Conservation (phyloP, 1,284 basidiomycete species). For the Mycosarcoma mackinlayi region DNA sequence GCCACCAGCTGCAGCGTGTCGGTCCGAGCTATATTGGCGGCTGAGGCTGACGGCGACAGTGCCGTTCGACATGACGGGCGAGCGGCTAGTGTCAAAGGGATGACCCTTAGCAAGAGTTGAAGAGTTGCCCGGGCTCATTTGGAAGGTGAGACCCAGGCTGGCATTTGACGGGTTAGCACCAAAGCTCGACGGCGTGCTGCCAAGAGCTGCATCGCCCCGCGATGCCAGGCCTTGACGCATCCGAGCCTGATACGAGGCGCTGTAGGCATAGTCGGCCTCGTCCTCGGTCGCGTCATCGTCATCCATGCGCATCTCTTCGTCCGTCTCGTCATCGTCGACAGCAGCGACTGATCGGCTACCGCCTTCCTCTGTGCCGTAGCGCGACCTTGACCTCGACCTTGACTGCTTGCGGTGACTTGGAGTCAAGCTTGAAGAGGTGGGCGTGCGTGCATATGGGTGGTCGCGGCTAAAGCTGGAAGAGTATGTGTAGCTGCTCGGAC, state of each 20-base stretch:
- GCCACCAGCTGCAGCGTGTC: constrained; percentile 25
- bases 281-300: constrained; percentile 62
- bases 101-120: constrained; percentile 41
- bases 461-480: constrained; percentile 48
- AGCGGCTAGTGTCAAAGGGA: constrained; percentile 36
- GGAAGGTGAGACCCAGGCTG: constrained; percentile 51
- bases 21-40: constrained; percentile 57
- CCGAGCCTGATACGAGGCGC: constrained; percentile 36
- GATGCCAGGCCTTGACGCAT: constrained; percentile 21
- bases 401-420: constrained; percentile 33
- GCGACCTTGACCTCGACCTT: constrained; percentile 31
- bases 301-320: constrained; percentile 63
- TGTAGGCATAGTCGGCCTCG: constrained; percentile 50
- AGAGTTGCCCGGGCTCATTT: constrained; percentile 45
- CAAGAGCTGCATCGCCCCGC: constrained; percentile 26
- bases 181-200: constrained; percentile 38
- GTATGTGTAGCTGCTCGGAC: constrained; percentile 49
- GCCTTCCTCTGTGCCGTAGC: constrained; percentile 22
- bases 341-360: constrained; percentile 8
- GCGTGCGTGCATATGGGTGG: constrained; percentile 53
- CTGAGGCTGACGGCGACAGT: constrained; percentile 41
- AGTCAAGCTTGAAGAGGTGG: constrained; percentile 33
- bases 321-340: constrained; percentile 65
- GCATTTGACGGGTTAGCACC: constrained; percentile 38
- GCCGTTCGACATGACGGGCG: constrained; percentile 27